Conservation (phyloP, 208 protist genomes). For the Wallacemonas sp. region DNA sequence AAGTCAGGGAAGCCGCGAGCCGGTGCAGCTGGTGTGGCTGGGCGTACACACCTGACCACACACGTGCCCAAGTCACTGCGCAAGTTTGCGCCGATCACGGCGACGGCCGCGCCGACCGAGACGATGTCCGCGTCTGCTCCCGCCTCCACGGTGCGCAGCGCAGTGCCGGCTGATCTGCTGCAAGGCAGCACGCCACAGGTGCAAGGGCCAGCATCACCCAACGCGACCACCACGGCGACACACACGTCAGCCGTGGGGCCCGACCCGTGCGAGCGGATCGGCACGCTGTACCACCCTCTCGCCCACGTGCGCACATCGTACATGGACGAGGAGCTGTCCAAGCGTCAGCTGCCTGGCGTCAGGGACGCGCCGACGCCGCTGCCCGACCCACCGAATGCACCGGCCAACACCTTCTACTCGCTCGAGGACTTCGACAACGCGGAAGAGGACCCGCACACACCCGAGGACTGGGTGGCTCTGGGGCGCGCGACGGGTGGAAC, state of each 20-base stretch:
- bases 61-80: slow-evolving; percentile 26
- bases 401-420: slow-evolving; percentile 60
- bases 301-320: slow-evolving; percentile 68
- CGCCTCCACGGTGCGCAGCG: neutral
- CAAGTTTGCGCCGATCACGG: slow-evolving; percentile 7
- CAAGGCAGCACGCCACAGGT: neutral
- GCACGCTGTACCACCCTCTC: slow-evolving; percentile 60
- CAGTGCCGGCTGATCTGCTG: slow-evolving; percentile 11
- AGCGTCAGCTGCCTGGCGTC: slow-evolving; percentile 1
- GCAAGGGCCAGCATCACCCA: neutral
- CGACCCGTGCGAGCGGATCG: slow-evolving; percentile 56
- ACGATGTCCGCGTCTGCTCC: neutral
- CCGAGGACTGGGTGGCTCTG: slow-evolving; percentile 83
- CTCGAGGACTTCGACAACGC: slow-evolving; percentile 88
- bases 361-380: neutral
- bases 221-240: neutral
- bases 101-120: neutral
- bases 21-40: neutral
- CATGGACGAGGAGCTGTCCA: slow-evolving; percentile 55
- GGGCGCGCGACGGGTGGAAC: slow-evolving; percentile 54
- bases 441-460: slow-evolving; percentile 66
- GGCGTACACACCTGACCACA: neutral
- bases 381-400: slow-evolving; percentile 5
- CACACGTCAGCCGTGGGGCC: slow-evolving; percentile 18
- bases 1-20: neutral